These are phyloP conservation scores for Penicillium sp. DNA, from an alignment of 2,329 filamentous ascomycete genomes.

Conservation along the genomic window DNA sequence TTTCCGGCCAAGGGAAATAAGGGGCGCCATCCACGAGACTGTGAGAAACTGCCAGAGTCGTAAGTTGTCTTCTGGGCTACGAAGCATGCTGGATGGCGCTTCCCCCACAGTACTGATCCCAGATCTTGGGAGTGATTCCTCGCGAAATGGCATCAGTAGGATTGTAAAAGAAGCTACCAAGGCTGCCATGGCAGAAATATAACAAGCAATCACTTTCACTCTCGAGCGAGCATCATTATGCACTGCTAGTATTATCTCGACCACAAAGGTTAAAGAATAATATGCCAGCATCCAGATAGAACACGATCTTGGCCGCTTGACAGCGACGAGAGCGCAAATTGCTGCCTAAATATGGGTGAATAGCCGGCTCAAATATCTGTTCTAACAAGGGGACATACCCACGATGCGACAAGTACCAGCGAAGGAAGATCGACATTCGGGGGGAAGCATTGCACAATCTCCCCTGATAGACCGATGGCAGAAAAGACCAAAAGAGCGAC, in stretches of 20 bases:
- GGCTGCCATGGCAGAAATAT: slow-evolving; percentile 41
- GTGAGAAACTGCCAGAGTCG: slow-evolving; percentile 81
- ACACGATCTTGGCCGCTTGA: slow-evolving; percentile 44
- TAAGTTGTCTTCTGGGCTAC: slow-evolving; percentile 77
- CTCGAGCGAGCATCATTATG: slow-evolving; percentile 14
- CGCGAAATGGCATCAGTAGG: slow-evolving; percentile 69
- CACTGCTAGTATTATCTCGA: slow-evolving; percentile 37
- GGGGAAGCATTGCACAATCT: slow-evolving; percentile 31
- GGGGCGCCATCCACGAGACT: slow-evolving; percentile 76
- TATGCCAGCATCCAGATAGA: slow-evolving; percentile 40
- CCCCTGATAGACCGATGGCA: slow-evolving; percentile 35
- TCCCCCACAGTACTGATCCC: slow-evolving; percentile 62
- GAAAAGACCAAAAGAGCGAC: slow-evolving; percentile 42
- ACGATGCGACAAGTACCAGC: slow-evolving; percentile 35
- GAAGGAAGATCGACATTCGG: slow-evolving; percentile 14
- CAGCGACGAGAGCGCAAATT: slow-evolving; percentile 34
- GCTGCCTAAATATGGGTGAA: slow-evolving; percentile 33
- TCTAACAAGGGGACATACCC: slow-evolving; percentile 32
- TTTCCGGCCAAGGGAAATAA: slow-evolving; percentile 65
- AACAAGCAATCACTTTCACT: slow-evolving; percentile 22
- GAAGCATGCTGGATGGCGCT: slow-evolving; percentile 59
- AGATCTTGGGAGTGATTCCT: slow-evolving; percentile 54
- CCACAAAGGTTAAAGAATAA: slow-evolving; percentile 33
- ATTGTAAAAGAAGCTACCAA: slow-evolving; percentile 55
- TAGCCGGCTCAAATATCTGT: background rate